A percentile compares a stretch with the other conserved stretches of the same genome.
These are phyloP conservation scores for Alternaria conjuncta DNA, from an alignment of 2,329 filamentous ascomycete species.

Conservation along the genomic window DNA sequence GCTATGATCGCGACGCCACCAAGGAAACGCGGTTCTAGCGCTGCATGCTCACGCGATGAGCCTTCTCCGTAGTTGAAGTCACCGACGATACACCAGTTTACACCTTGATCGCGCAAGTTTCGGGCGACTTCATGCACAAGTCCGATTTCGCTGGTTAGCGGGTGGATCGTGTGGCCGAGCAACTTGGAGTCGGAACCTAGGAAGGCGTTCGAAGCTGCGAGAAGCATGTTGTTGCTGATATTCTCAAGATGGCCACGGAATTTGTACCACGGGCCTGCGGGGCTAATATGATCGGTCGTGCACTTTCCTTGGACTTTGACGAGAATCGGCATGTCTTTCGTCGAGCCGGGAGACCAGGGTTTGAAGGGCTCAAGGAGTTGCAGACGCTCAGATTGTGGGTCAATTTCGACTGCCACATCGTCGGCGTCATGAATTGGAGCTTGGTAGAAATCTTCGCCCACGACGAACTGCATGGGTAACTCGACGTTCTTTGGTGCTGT, in stretches of 20 bases:
- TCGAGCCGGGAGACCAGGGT: constrained; percentile 33
- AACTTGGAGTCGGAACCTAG: constrained; percentile 24
- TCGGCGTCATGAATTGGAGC: constrained; percentile 24
- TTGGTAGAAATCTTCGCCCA: constrained; percentile 35
- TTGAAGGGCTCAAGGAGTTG: constrained; percentile 24
- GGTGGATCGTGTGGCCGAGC: constrained; percentile 38
- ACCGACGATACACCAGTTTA: constrained; percentile 44
- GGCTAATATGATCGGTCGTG: constrained; percentile 51
- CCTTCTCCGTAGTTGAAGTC: constrained; percentile 43
- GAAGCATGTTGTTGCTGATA: constrained; percentile 48
- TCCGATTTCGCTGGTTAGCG: constrained; percentile 10
- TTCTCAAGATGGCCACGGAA: constrained; percentile 51
- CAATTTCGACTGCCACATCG: constrained; percentile 32
- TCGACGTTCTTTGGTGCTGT: constrained; percentile 31
- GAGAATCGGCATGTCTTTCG: constrained; percentile 33
- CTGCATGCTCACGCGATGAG: constrained; percentile 36
- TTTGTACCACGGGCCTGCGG: constrained; percentile 50
- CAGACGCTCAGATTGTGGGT: constrained; percentile 35
- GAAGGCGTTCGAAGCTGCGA: constrained; percentile 42
- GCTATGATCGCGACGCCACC: constrained; percentile 32
- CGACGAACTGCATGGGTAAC: constrained; percentile 31
- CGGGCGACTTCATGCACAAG: constrained; percentile 39
- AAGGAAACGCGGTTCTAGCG: constrained; percentile 34
- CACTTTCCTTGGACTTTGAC: constrained; percentile 49
- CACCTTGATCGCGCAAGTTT: constrained; percentile 21